Evolutionary conservation across 495 filamentous ascomycete genomes (phyloP), one percentile per base, ranked within the genome.

Genomic region (Aspergillus homomorphus): DNA sequence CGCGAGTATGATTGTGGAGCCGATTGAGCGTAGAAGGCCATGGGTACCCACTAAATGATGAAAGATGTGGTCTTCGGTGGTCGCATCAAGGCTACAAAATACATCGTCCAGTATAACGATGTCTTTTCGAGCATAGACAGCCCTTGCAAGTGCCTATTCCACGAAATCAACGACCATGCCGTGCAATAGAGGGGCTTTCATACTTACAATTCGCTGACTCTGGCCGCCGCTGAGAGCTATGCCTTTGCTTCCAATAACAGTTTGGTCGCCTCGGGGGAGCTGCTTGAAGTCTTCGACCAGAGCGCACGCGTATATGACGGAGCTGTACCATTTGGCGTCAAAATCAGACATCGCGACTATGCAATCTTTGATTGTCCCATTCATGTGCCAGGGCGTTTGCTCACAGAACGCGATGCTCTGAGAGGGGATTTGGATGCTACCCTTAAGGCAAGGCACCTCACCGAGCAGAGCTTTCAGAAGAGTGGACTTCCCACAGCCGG

Each of bases 201-300:
- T 12, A 66, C 73, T 62, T 60, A 76, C 76, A 54, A 89, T 76
- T 3, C 87, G 75, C 62, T 89, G 86, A 58, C 81, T 84, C 60
- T 90, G 87, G 0, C 87, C 87, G 10, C 86, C 86, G 60, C 82
- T 85, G 9, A 91, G 73, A 3, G 78, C 76, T 54, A 87, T 78
- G 0, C 87, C 88, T 55, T 84, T 84, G 70, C 80, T 85, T 9
- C 87, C 88, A 57, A 87, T 78, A 2, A 77, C 64, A 3, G 85
- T 88, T 30, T 78, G 68, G 61, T 89, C 84, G 0, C 80, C 83
- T 14, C 74, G 67, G 3, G 82, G 79, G 20, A 88, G 70, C 16
- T 76, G 76, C 46, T 69, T 67, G 45, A 88, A 67, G 65, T 88
- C 86, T 46, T 77, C 71, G 4, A 74, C 73, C 18, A 91, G 72